Base-by-base conservation (phyloP, 2,329 filamentous ascomycete species). In the Botrytis fragariae region DNA sequence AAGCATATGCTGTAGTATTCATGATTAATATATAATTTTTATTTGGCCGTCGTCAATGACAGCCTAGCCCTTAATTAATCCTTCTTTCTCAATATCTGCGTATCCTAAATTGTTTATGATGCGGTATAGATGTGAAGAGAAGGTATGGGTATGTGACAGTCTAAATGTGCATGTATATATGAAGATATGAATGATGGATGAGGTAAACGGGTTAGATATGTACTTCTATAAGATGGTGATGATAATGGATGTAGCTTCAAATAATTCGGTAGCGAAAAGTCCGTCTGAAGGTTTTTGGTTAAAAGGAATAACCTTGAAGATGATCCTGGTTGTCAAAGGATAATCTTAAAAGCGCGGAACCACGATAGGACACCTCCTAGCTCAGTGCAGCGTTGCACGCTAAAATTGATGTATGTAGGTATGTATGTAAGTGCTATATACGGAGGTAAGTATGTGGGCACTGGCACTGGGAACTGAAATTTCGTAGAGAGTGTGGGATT, bases 1-100 rank as follows among this genome's bases (percentile, higher is more conserved):
- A 73, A 60, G 74, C 79, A 71, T 82, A 79, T 29, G 74, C 69
- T 65, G 75, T 60, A 74, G 76, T 77, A 77, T 78, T 78, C 39
- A 29, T 74, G 72, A 44, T 69, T 42, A 57, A 69, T 57, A 57
- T 59, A 32, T 54, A 57, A 42, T 25, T 39, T 42, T 39, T 45
- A 20, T 35, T 59, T 44, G 37, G 65, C 37, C 20, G 51, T 65
- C 63, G 48, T 57, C 54, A 32, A 42, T 57, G 65, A 69, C 48
- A 69, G 65, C 48, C 65, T n/a, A 42, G n/a, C 37, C 25, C 10
- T 57, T 42, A 42, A 59, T 57, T 57, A 32, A 57, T 57, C 8
- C 25, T 42, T 29, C n/a, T n/a, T 57, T 32, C 9, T 39, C 37
- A 37, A 67, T 16, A 48, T 37, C 54, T 67, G 32, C 20, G 18